Evolutionary conservation across 2,329 filamentous ascomycete genomes (phyloP), one percentile per base, ranked within the genome.

Genomic region (Fusarium torulosum): DNA sequence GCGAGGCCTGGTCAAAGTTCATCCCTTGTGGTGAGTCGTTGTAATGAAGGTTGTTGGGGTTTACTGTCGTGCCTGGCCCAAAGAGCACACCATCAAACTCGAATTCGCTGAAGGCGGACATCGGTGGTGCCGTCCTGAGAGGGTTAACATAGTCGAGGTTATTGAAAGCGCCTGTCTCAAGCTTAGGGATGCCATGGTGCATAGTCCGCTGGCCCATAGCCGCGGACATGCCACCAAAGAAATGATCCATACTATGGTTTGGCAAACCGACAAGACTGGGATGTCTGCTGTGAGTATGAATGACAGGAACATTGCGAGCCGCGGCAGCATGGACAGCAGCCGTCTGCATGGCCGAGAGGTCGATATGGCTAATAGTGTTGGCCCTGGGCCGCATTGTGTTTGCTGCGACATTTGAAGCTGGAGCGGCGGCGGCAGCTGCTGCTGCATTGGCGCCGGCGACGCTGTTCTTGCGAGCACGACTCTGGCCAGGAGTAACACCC

Each of bases 291-390:
- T 87, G 93, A 75, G 74, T 88, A 81, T 87, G 93, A 15, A 55
- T 53, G 41, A 75, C 80, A 59, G 79, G 84, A 78, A 81, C 84
- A 71, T 74, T 82, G 72, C 78, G 79, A 69, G 79, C 83, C 70
- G 81, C 85, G 41, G 84, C 81, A 43, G 84, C 81, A 73, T 86
- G 88, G 50, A 86, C 85, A 14, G 86, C 82, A 49, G 87, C 87
- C 66, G 92, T 87, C 72, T 90, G 92, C 77, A 97, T 86, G 40
- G 90, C 88, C 53, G 85, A 84, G 58, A 88, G 87, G 76, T 97
- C 96, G 57, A 98, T 89, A 78, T 98, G 94, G 75, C 94, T 96
- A 75, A 99, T 96, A 37, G 96, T 99, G 77, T 98, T 98, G 54
- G 96, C 95, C 73, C 96, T 86, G 21, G 95, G 96, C 69, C 96